Percentiles rank a stretch among this genome's conserved stretches.
phyloP scores from a whole-genome alignment of 2,329 filamentous ascomycete species.

The Diaporthe eres region DNA sequence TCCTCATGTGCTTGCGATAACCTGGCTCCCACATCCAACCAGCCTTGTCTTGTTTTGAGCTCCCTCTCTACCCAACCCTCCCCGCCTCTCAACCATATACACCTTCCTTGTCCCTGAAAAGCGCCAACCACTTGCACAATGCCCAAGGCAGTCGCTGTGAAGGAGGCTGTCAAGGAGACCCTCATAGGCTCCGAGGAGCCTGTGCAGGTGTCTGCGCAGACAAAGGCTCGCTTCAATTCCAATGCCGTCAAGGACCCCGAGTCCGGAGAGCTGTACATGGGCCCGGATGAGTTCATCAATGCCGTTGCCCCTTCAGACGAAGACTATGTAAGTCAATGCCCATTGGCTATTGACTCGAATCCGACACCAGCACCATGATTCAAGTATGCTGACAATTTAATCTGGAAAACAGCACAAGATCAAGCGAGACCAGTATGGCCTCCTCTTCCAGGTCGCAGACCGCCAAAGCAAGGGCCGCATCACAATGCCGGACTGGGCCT shows the following conservation, averaged over 20 bases:
- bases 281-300: slow-evolving; percentile 88
- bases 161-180: slow-evolving; percentile 83
- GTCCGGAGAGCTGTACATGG: slow-evolving; percentile 84
- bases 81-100: background rate
- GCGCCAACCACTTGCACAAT: slow-evolving; percentile 48
- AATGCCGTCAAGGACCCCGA: slow-evolving; percentile 82
- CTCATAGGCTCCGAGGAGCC: slow-evolving; percentile 75
- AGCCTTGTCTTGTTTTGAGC: background rate
- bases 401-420: slow-evolving; percentile 87
- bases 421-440: slow-evolving; percentile 92
- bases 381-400: slow-evolving; percentile 32
- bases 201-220: slow-evolving; percentile 78
- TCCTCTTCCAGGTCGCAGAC: slow-evolving; percentile 94
- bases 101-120: slow-evolving; percentile 1
- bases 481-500: slow-evolving; percentile 87
- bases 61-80: background rate
- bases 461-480: slow-evolving; percentile 80
- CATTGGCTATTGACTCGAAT: background rate
- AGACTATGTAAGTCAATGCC: slow-evolving; percentile 83
- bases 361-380: background rate
- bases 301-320: slow-evolving; percentile 89
- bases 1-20: slow-evolving; percentile 31
- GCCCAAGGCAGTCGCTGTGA: slow-evolving; percentile 65
- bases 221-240: slow-evolving; percentile 81
- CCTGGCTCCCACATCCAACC: slow-evolving; percentile 5